These are phyloP conservation scores for Picea engelmannii DNA, from an alignment of 83 land plant species.

Conservation along the genomic window DNA sequence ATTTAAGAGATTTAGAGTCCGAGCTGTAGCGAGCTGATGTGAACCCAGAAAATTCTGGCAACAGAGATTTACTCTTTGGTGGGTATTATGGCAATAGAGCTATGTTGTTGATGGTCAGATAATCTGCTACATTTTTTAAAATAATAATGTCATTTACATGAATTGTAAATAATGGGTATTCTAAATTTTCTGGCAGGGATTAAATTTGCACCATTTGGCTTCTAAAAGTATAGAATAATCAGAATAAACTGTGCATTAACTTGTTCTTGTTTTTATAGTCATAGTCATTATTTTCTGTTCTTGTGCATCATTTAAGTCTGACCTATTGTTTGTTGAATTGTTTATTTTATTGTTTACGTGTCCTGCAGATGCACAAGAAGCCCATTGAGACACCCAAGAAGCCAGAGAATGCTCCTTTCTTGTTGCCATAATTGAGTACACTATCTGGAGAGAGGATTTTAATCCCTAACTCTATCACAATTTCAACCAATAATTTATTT, in stretches of 20 bases:
- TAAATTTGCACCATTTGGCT: background rate
- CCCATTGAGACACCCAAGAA: conserved; percentile 97
- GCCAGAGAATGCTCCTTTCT: conserved; percentile 95
- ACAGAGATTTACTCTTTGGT: too few relatives aligned
- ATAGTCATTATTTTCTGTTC: background rate
- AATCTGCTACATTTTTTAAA: too few relatives aligned
- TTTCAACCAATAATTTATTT: too few relatives aligned
- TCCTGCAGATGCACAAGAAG: conserved; percentile 73
- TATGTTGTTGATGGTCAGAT: too few relatives aligned
- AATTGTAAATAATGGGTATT: background rate
- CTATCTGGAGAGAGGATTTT: conserved; percentile 76
- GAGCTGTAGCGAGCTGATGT: too few relatives aligned
- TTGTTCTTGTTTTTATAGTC: too few relatives aligned
- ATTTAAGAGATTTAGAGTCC: too few relatives aligned
- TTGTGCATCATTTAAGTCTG: background rate
- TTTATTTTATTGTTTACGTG: too few relatives aligned
- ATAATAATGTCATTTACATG: background rate
- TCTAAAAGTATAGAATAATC: background rate
- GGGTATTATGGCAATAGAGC: too few relatives aligned
- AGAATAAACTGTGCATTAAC: background rate
- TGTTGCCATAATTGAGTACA: conserved; percentile 83
- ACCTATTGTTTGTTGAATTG: background rate
- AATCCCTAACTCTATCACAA: conserved; percentile 41
- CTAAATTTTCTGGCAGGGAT: background rate
- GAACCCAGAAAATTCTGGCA: too few relatives aligned